Base-by-base conservation (phyloP, 192 early-diverging fungal species). In the Entrophospora sp. region DNA sequence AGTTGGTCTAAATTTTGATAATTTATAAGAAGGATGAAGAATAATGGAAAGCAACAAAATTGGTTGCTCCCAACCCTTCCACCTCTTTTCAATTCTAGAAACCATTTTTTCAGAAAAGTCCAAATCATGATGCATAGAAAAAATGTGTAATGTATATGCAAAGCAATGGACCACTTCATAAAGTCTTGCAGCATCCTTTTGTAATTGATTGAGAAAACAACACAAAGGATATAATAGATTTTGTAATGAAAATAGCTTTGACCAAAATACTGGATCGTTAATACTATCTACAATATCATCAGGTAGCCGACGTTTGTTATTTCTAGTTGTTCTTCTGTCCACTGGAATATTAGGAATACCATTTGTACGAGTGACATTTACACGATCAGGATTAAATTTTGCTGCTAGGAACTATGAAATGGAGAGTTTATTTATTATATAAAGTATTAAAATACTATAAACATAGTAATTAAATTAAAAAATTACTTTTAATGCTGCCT, bases 91-190 rank as follows among this genome's bases (percentile, higher is more conserved):
- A 5, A 56, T 56, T 61, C 59, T 38, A 44, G 12, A 43, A 7
- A 61, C 6, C 5, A 61, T 38, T 61, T 61, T 38, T 61, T 38
- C 27, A 25, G 37, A 22, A 61, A 60, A 44, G 7, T 1, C 32
- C 20, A 7, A 18, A 36, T 56, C 4, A 56, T 28, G 0, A 61
- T 44, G 9, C 0, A 42, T 14, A 8, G 22, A 44, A 38, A 38
- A 61, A 43, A 61, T 43, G 28, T 61, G 27, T 31, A 22, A 42
- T 18, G n/a, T 27, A 44, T 61, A 61, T 31, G 3, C 16, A 27
- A 61, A 61, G 42, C 38, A 43, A 61, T 61, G 9, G 5, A 61
- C 14, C 42, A 44, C 59, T 43, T 61, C 10, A 44, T 43, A 61
- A 43, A 61, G 40, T 4, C 24, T 2, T 28, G 59, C 20, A n/a